These are phyloP conservation scores for Eremothecium gossypii DNA, from an alignment of 1,139 yeast genomes.

Conservation along the genomic window DNA sequence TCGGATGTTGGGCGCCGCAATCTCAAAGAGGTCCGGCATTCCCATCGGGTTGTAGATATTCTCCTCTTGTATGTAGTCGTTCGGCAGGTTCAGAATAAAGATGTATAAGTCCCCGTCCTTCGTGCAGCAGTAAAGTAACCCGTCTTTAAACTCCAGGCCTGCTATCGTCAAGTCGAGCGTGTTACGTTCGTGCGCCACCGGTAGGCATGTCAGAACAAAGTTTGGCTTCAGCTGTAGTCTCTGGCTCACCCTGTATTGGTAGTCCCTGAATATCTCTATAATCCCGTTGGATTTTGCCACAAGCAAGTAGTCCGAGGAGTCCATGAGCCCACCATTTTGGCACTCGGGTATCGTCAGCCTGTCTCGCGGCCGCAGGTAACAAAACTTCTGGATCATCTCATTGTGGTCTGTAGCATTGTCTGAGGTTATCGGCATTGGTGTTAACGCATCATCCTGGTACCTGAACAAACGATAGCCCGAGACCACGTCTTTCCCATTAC, in stretches of 20 bases:
- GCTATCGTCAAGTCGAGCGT: conserved; percentile 14
- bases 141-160: conserved; percentile 20
- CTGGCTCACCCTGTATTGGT: conserved; percentile 13
- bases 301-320: conserved; percentile 23
- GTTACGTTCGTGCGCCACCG: conserved; percentile 10
- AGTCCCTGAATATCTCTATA: conserved; percentile 23
- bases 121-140: conserved; percentile 22
- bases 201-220: conserved; percentile 18
- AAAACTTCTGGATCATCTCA: conserved; percentile 19
- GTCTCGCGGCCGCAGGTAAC: conserved; percentile 19
- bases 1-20: background rate
- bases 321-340: conserved; percentile 9
- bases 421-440: conserved; percentile 6
- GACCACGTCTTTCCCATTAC: conserved; percentile 13
- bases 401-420: conserved; percentile 12
- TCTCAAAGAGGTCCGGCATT: conserved; percentile 6
- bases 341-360: conserved; percentile 9
- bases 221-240: conserved; percentile 12
- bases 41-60: conserved; percentile 7
- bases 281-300: conserved; percentile 23
- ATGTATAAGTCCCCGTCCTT: conserved; percentile 20
- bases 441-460: conserved; percentile 12
- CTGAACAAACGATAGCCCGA: conserved; percentile 20
- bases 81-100: conserved; percentile 21
- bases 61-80: conserved; percentile 17